Conservation (phyloP, 2,329 filamentous ascomycete genomes). For the Tolypocladium guangdongense region DNA sequence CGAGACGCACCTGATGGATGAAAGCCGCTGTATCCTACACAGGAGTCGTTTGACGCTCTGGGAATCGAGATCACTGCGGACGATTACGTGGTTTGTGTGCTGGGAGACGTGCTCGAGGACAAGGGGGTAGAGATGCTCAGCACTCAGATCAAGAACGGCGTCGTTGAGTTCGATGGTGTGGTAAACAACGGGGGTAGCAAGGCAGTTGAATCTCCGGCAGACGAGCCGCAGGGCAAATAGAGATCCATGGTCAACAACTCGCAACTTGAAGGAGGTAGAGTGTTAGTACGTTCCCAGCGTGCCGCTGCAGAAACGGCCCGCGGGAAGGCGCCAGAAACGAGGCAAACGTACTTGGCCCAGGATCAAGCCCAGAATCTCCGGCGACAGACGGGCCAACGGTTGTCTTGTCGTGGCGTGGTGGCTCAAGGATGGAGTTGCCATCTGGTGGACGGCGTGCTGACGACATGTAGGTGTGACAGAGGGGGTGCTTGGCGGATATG, state of each 20-base stretch:
- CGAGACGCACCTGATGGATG: constrained; percentile 26
- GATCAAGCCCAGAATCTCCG: background rate
- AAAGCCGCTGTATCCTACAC: constrained; percentile 22
- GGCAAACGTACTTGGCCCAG: background rate
- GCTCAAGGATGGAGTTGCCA: background rate
- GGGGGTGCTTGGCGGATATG: background rate
- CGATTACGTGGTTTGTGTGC: constrained; percentile 29
- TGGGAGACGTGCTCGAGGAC: constrained; percentile 23
- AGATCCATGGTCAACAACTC: background rate
- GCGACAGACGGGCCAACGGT: background rate
- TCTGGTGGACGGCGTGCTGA: background rate
- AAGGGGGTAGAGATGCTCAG: constrained; percentile 19
- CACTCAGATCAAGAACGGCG: constrained; percentile 21
- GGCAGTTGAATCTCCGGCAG: background rate
- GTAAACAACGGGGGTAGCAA: constrained; percentile 32
- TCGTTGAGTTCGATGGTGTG: constrained; percentile 25
- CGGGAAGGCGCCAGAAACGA: background rate
- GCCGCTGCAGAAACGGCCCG: background rate
- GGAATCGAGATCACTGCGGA: constrained; percentile 28
- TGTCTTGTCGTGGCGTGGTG: background rate
- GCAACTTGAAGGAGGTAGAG: background rate
- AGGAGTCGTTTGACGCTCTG: constrained; percentile 23
- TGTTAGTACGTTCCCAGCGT: background rate
- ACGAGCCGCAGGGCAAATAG: background rate
- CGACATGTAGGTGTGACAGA: background rate